These are phyloP conservation scores for Magnusiomyces fungicola DNA, from an alignment of 1,139 yeast species.

Conservation along the genomic window DNA sequence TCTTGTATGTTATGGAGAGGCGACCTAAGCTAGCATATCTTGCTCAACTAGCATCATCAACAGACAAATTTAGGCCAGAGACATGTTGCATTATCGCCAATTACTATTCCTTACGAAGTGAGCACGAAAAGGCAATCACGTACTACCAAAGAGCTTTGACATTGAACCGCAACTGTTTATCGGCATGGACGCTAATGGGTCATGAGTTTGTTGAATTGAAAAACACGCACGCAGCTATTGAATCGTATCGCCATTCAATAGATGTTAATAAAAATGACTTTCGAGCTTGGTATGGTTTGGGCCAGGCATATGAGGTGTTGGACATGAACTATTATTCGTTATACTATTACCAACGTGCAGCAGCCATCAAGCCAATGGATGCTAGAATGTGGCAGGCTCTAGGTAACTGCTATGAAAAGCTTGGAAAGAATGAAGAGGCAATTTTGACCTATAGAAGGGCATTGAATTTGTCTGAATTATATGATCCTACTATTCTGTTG, in stretches of 20 bases:
- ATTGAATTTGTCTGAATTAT: slow-evolving; percentile 38
- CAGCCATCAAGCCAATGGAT: slow-evolving; percentile 81
- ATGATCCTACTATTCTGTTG: slow-evolving; percentile 49
- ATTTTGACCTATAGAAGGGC: slow-evolving; percentile 49
- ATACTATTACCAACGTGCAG: slow-evolving; percentile 88
- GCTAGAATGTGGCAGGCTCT: slow-evolving; percentile 96
- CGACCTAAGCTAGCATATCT: slow-evolving; percentile 73
- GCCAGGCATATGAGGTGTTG: slow-evolving; percentile 94
- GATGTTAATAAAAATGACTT: slow-evolving; percentile 85
- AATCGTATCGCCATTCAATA: slow-evolving; percentile 88
- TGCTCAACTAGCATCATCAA: slow-evolving; percentile 76
- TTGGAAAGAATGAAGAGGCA: slow-evolving; percentile 61
- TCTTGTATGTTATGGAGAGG: slow-evolving; percentile 90
- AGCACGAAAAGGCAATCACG: slow-evolving; percentile 91
- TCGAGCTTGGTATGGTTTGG: slow-evolving; percentile 97
- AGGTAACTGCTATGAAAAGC: slow-evolving; percentile 81
- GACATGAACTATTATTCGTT: slow-evolving; percentile 93
- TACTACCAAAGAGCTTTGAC: slow-evolving; percentile 86
- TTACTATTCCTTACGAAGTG: slow-evolving; percentile 84
- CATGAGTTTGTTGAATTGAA: slow-evolving; percentile 96
- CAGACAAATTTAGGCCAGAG: slow-evolving; percentile 88
- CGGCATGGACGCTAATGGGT: slow-evolving; percentile 99
- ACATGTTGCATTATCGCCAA: slow-evolving; percentile 93
- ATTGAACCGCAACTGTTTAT: slow-evolving; percentile 68
- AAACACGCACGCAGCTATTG: slow-evolving; percentile 96